Evolutionary conservation across 2,329 filamentous ascomycete species (phyloP).

Genomic region (Zymoseptoria tritici): DNA sequence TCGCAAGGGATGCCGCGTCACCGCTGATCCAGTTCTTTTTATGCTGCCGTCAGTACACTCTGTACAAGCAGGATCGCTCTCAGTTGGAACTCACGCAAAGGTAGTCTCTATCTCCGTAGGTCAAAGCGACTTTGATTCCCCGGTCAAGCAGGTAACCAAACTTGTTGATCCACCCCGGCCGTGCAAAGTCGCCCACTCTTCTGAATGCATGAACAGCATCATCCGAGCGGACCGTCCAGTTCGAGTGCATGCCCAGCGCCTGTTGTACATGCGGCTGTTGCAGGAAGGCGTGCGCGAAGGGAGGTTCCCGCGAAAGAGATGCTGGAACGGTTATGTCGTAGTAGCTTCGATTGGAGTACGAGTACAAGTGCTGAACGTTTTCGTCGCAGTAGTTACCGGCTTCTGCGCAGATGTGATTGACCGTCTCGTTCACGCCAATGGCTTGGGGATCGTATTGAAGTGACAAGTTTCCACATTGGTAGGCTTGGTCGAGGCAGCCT

Average conservation of each 20-base stretch:
- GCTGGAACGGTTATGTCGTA: constrained; percentile 40
- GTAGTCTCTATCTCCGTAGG: constrained; percentile 59
- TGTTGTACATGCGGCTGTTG: constrained; percentile 40
- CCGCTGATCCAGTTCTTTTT: constrained; percentile 53
- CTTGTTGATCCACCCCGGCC: constrained; percentile 34
- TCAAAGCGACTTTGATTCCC: constrained; percentile 50
- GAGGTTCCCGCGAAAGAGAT: constrained; percentile 45
- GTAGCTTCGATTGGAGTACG: constrained; percentile 22
- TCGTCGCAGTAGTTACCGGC: constrained; percentile 17
- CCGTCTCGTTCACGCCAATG: constrained; percentile 22
- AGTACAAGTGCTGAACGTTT: constrained; percentile 5
- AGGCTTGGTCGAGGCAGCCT: constrained; percentile 49
- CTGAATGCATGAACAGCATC: constrained; percentile 38
- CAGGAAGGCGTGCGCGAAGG: constrained; percentile 43
- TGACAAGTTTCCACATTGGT: constrained; percentile 39
- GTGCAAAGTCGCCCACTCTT: constrained; percentile 39
- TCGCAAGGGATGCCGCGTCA: constrained; percentile 15
- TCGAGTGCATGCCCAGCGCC: constrained; percentile 45
- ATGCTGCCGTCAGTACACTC: not conserved
- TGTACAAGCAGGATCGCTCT: not conserved
- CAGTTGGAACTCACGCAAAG: constrained; percentile 17
- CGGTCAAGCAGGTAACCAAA: constrained; percentile 36
- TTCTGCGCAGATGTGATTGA: constrained; percentile 17
- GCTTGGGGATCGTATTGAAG: constrained; percentile 36
- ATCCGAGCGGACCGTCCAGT: constrained; percentile 39